Base-by-base conservation (phyloP, 345 rosid species). In the Boechera stricta region DNA sequence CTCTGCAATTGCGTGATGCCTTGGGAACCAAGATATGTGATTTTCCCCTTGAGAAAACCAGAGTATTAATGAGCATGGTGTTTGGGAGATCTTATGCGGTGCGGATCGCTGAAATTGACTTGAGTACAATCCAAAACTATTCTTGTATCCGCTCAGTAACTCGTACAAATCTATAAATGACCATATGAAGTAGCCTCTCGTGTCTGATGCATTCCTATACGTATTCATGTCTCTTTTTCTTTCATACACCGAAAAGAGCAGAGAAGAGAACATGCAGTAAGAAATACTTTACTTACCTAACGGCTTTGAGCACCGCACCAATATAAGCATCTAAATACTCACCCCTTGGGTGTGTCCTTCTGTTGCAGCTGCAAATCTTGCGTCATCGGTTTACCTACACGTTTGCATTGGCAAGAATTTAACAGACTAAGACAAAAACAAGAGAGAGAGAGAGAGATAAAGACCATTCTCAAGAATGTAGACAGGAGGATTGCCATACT, bases 381-480 rank as follows among this genome's bases (percentile, higher is more conserved):
- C 15, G 5, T 45, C 49, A 45, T 45, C 0, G 7, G 5, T 45
- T n/a, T 45, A 45, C 49, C 49, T 45, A 15, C 15, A 15, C 5
- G 18, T 45, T 45, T 15, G 18, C 49, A 45, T 13, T 13, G 7
- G 49, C 18, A 15, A 15, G 18, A 13, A 45, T 5, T 45, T 2
- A 45, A n/a, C 2, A 13, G 3, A 45, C 2, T 45, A 13, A 45
- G 16, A 45, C 49, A 45, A 15, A 45, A 15, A 45, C 16, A 21
- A 21, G 24, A 21, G 24, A 21, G 24, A 21, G 24, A 21, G 24
- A 21, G 24, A 45, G 64, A 66, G 66, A 70, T 41, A 66, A 24
- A 53, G 42, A 83, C 81, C 83, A 62, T 86, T 86, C 77, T 86
- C 83, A 52, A 74, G 70, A 47, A 81, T 82, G 80, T 78, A 84